Conservation (phyloP, 768 basidiomycete species). For the Phylloporus sp. region DNA sequence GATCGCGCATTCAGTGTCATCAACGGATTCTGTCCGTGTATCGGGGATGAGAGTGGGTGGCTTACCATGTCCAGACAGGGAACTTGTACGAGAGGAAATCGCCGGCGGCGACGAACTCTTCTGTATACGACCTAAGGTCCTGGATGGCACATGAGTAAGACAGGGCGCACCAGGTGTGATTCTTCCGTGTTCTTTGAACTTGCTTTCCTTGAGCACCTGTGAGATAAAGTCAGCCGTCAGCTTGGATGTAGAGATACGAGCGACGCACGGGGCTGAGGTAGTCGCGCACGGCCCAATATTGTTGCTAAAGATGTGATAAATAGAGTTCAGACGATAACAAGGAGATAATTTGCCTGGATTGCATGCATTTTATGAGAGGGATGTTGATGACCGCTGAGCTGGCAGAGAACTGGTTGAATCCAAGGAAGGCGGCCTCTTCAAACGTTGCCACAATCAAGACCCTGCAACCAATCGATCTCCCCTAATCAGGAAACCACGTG, state of each 20-base stretch:
- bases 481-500: conserved; percentile 32
- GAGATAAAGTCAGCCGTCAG: conserved; percentile 25
- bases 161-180: conserved; percentile 78
- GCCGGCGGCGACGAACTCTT: conserved; percentile 98
- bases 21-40: not conserved
- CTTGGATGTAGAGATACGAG: conserved; percentile 11
- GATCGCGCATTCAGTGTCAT: conserved; percentile 5
- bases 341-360: conserved; percentile 37
- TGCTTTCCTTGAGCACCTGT: conserved; percentile 94
- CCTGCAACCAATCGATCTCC: conserved; percentile 32
- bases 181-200: conserved; percentile 97
- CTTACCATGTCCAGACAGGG: conserved; percentile 95
- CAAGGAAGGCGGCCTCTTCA: conserved; percentile 15
- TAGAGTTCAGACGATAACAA: not conserved
- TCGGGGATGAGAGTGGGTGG: not conserved
- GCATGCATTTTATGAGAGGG: conserved; percentile 39
- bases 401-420: conserved; percentile 10
- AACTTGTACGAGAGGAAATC: conserved; percentile 99
- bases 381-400: not conserved
- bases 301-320: conserved; percentile 52
- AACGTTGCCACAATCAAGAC: conserved; percentile 28
- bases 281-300: conserved; percentile 91
- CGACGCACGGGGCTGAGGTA: conserved; percentile 82
- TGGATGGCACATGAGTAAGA: not conserved
- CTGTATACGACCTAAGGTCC: conserved; percentile 36